These are phyloP conservation scores for Trichoderma sp. DNA, from an alignment of 2,329 filamentous ascomycete species.

Conservation along the genomic window DNA sequence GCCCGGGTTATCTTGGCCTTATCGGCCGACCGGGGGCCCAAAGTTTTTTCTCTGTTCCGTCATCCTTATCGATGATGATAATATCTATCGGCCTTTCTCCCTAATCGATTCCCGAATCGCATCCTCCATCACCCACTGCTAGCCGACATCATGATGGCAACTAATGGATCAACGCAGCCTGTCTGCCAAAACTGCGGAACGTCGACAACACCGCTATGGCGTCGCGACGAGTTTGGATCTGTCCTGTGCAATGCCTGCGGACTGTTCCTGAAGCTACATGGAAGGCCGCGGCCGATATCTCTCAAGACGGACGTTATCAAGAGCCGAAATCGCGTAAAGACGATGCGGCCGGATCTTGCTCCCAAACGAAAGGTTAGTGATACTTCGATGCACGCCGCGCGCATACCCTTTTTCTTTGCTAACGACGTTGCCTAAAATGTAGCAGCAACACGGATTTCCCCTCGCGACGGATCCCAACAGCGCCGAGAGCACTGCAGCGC, in stretches of 20 bases:
- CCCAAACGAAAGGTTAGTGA: slow-evolving; percentile 76
- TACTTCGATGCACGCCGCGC: background rate
- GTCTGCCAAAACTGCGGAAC: slow-evolving; percentile 96
- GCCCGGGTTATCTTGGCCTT: slow-evolving; percentile 33
- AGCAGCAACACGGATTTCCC: slow-evolving; percentile 36
- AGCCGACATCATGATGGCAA: slow-evolving; percentile 48
- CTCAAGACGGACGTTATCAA: slow-evolving; percentile 99
- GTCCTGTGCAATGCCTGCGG: slow-evolving; percentile 99
- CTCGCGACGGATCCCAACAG: slow-evolving; percentile 53
- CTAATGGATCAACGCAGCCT: slow-evolving; percentile 71
- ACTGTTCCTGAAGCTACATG: slow-evolving; percentile 94
- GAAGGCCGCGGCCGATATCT: slow-evolving; percentile 86
- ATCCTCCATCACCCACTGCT: slow-evolving; percentile 29
- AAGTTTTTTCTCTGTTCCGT: slow-evolving; percentile 35
- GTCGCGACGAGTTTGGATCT: slow-evolving; percentile 90
- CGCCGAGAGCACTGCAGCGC: slow-evolving; percentile 55
- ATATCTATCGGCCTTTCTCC: slow-evolving; percentile 31
- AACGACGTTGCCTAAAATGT: background rate
- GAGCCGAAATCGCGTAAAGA: slow-evolving; percentile 97
- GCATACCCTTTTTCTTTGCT: background rate
- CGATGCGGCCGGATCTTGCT: slow-evolving; percentile 69
- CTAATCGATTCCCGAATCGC: slow-evolving; percentile 26
- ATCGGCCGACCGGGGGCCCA: slow-evolving; percentile 34
- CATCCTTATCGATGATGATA: slow-evolving; percentile 40
- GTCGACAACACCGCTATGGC: slow-evolving; percentile 94